phyloP scores from a whole-genome alignment of 495 filamentous ascomycete genomes.

The Xylaria grammica region DNA sequence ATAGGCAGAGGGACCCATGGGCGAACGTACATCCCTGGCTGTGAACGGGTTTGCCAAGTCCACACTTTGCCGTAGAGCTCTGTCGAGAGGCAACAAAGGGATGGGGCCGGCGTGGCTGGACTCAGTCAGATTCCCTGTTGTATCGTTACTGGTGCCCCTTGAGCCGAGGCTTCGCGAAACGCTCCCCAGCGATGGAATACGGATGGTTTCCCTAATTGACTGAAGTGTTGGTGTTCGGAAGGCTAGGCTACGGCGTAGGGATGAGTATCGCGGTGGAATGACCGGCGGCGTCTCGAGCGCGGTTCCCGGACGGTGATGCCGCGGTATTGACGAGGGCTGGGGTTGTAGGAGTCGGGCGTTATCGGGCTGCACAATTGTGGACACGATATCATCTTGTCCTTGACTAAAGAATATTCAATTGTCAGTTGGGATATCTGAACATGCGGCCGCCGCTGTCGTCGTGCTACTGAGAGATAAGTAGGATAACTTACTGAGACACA shows the following conservation, averaged over 20 bases:
- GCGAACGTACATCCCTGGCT: background rate
- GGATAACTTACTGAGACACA: background rate
- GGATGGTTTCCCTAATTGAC: constrained; percentile 11
- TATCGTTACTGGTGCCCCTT: background rate
- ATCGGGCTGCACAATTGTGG: constrained; percentile 5
- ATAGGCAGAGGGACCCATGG: no score
- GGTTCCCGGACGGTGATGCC: background rate
- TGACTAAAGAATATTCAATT: background rate
- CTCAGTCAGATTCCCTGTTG: background rate
- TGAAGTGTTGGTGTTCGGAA: constrained; percentile 20
- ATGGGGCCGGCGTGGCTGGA: background rate
- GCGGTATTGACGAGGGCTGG: background rate
- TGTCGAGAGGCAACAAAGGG: constrained; percentile 13
- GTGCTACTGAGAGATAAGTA: background rate
- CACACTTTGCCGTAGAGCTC: background rate
- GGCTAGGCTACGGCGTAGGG: constrained; percentile 5
- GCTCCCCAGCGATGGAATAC: background rate
- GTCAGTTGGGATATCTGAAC: background rate
- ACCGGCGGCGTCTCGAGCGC: background rate
- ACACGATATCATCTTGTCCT: background rate
- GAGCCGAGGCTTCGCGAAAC: background rate
- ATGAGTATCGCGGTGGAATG: constrained; percentile 20
- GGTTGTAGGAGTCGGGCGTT: background rate
- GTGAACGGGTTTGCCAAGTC: background rate
- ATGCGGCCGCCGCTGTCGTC: background rate